phyloP scores from a whole-genome alignment of 129 eudicot genomes.

The Flaveria robusta region DNA sequence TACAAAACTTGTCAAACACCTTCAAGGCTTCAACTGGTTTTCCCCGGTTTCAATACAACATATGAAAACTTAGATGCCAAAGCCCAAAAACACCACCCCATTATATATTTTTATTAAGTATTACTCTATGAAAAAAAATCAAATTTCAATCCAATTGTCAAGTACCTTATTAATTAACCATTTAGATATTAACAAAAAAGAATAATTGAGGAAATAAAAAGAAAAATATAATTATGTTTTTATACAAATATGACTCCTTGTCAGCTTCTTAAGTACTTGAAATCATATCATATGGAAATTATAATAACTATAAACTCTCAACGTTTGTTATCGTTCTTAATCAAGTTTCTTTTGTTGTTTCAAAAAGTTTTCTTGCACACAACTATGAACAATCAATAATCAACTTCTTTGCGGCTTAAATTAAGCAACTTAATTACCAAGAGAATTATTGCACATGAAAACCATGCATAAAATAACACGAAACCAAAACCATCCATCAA shows the following conservation, averaged over 20 bases:
- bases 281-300: background rate
- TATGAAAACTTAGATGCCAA: too few relatives aligned
- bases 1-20: background rate
- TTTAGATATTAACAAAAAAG: background rate
- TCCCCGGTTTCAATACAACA: background rate
- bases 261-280: background rate
- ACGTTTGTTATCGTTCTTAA: background rate
- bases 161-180: background rate
- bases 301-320: background rate
- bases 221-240: background rate
- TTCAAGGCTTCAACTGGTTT: background rate
- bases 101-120: background rate
- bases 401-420: too few relatives aligned
- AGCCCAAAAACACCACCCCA: background rate
- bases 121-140: background rate
- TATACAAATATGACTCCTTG: background rate
- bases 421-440: too few relatives aligned
- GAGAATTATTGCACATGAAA: background rate
- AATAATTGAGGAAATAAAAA: background rate
- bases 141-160: background rate
- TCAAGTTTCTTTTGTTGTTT: background rate
- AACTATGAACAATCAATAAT: too few relatives aligned
- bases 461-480: background rate
- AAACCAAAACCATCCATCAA: background rate
- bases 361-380: background rate